A percentile compares a stretch with the other conserved stretches of the same genome.
These are phyloP conservation scores for Prunus campanulata DNA, from an alignment of 306 rosid genomes.

Conservation along the genomic window DNA sequence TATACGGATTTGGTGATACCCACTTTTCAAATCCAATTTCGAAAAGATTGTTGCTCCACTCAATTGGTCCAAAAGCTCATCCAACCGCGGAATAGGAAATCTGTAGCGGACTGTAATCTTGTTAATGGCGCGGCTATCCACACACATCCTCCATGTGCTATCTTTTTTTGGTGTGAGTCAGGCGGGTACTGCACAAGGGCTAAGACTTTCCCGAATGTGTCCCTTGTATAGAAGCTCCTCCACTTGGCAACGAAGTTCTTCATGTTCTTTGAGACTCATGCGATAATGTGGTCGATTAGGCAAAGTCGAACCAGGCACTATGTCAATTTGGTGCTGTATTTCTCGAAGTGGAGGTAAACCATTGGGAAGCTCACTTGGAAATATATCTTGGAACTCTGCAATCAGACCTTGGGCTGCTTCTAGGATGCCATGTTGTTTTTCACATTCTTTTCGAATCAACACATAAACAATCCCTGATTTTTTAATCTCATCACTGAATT, in stretches of 20 bases:
- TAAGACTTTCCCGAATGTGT: background rate
- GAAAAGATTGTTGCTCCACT: background rate
- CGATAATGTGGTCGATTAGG: background rate
- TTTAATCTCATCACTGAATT: background rate
- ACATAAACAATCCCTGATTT: background rate
- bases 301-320: background rate
- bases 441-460: background rate
- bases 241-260: background rate
- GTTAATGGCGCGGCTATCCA: background rate
- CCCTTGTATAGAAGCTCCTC: background rate
- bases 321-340: background rate
- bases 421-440: background rate
- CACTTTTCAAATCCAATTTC: too few relatives aligned
- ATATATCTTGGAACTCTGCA: background rate
- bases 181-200: background rate
- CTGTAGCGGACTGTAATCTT: background rate
- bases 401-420: background rate
- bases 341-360: background rate
- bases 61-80: background rate
- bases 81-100: background rate
- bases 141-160: background rate
- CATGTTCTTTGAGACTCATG: background rate
- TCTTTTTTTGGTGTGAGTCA: background rate
- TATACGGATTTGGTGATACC: too few relatives aligned
- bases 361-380: background rate